Evolutionary conservation across 371 early-diverging fungal species (phyloP).

Genomic region (Actinomortierella wolfii): DNA sequence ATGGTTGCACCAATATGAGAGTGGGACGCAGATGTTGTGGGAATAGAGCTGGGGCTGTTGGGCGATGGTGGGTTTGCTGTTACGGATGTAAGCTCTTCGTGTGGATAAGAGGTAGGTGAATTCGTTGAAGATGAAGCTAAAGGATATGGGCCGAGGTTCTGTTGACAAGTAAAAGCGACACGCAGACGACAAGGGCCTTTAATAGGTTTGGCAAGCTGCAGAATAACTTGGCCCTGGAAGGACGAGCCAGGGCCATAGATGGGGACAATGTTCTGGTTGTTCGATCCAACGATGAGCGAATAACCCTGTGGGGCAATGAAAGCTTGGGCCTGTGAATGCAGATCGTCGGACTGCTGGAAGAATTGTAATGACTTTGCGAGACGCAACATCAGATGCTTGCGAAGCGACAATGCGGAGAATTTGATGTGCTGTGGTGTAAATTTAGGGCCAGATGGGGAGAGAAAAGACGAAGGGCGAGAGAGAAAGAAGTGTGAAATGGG

Average conservation of each 20-base stretch:
- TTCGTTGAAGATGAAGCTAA: neutral
- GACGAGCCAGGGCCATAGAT: conserved; percentile 28
- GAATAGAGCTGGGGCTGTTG: neutral
- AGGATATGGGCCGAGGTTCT: conserved; percentile 9
- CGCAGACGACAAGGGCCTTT: conserved; percentile 18
- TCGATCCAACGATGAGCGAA: neutral
- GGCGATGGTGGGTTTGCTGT: conserved; percentile 1
- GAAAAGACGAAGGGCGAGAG: neutral
- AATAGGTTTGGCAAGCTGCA: conserved; percentile 17
- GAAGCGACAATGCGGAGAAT: neutral
- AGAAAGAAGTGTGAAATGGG: neutral
- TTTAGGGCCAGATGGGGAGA: neutral
- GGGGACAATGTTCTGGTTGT: conserved; percentile 4
- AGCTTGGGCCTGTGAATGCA: conserved; percentile 5
- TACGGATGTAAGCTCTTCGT: neutral
- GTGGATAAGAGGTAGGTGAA: neutral
- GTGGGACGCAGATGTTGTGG: neutral
- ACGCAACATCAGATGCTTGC: conserved; percentile 24
- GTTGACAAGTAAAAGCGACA: conserved; percentile 25
- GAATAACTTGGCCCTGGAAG: conserved; percentile 26
- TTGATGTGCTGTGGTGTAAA: too few species aligned
- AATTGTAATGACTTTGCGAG: conserved; percentile 11
- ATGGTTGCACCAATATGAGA: neutral
- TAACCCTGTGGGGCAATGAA: conserved; percentile 20
- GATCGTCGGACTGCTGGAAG: too few species aligned